Conservation (phyloP, 176 grass and related monocot species). For the Rhipidocladum racemiflorum region DNA sequence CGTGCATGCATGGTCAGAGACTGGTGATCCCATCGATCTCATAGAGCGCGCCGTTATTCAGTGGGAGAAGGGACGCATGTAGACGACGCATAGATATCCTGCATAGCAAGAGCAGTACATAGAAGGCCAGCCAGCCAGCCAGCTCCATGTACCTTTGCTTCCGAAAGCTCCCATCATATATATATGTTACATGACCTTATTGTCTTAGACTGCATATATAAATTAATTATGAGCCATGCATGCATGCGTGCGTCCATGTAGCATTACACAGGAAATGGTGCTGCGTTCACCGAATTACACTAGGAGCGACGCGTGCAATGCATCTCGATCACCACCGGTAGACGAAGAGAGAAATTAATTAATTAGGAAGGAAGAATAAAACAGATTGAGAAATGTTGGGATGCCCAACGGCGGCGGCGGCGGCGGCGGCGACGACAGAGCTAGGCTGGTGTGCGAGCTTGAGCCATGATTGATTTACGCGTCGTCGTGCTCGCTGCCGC, state of each 20-base stretch:
- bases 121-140: background rate
- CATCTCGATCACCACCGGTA: background rate
- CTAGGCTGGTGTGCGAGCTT: background rate
- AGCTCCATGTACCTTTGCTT: slow-evolving; percentile 20
- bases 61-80: background rate
- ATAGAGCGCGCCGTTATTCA: background rate
- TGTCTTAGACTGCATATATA: background rate
- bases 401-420: background rate
- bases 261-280: slow-evolving; percentile 15
- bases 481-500: slow-evolving; percentile 30
- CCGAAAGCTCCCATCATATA: background rate
- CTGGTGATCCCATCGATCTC: slow-evolving; percentile 1
- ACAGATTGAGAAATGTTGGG: background rate
- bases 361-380: background rate
- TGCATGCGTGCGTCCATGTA: background rate
- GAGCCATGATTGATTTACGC: background rate
- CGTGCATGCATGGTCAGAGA: background rate
- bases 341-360: background rate
- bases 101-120: background rate
- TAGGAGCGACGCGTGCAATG: background rate
- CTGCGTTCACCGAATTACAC: background rate
- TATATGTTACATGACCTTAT: slow-evolving; percentile 13
- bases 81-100: background rate
- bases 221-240: background rate
- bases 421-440: background rate